A percentile compares a stretch with the other conserved stretches of the same genome.
These are phyloP conservation scores for Aureobasidium sp. DNA, from an alignment of 2,329 filamentous ascomycete species.

Conservation along the genomic window DNA sequence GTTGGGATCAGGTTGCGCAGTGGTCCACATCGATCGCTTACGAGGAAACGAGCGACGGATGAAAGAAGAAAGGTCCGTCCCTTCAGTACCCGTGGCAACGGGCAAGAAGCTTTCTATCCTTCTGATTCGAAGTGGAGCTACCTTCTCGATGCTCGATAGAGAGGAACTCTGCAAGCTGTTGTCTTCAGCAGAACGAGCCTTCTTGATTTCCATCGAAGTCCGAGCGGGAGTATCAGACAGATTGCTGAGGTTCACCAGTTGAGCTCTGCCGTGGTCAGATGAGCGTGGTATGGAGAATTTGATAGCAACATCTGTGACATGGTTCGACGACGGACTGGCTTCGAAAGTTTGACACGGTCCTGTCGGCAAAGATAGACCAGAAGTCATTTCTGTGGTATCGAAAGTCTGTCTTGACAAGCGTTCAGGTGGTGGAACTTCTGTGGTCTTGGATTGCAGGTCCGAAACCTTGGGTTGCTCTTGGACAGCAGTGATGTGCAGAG, in stretches of 20 bases:
- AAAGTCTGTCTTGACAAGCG: not conserved
- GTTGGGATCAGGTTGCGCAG: constrained; percentile 6
- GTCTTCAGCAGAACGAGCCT: constrained; percentile 18
- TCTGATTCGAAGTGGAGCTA: constrained; percentile 27
- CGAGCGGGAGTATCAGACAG: not conserved
- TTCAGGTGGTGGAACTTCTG: not conserved
- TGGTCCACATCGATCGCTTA: constrained; percentile 14
- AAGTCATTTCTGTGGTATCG: not conserved
- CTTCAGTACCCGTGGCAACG: not conserved
- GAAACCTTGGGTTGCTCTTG: not conserved
- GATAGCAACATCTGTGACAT: constrained; percentile 30
- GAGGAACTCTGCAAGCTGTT: constrained; percentile 14
- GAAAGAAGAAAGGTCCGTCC: constrained; percentile 16
- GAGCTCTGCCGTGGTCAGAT: constrained; percentile 29
- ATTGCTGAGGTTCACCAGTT: constrained; percentile 25
- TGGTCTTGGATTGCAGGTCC: not conserved
- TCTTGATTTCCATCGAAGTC: not conserved
- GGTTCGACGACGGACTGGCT: constrained; percentile 19
- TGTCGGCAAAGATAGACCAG: not conserved
- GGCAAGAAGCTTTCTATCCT: constrained; percentile 19
- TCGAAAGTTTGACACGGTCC: not conserved
- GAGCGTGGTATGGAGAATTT: constrained; percentile 30
- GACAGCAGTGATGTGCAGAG: constrained; percentile 19
- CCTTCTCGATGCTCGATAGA: constrained; percentile 20
- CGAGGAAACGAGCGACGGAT: constrained; percentile 18